Evolutionary conservation across 176 grass and related monocot genomes (phyloP), one percentile per base, ranked within the genome.

Genomic region (Paspalum notatum): DNA sequence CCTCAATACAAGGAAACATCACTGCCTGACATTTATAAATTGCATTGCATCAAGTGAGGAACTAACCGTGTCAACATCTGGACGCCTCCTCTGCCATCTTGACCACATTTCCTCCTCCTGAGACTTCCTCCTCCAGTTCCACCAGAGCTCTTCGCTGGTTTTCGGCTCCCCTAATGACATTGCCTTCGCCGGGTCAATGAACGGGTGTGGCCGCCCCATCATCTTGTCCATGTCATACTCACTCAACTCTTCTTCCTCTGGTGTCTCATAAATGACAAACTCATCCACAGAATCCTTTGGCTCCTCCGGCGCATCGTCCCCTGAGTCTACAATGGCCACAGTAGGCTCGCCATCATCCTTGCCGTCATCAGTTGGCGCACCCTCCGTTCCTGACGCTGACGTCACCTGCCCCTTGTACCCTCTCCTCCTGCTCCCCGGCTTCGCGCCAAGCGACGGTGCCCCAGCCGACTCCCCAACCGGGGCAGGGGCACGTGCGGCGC

Each of bases 81-180:
- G 90, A 82, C 86, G 86, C 62, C 88, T 70, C 75, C 86, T 91
- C 81, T 98, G 95, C 95, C 96, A 99, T 79, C 92, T 93, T 32
- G 92, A 95, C 92, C 90, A 99, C 75, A 91, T 83, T 80, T 90
- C 91, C 58, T 90, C 86, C 21, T 90, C 66, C 67, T 98, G 90
- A 27, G 86, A 77, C 72, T 81, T 89, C 82, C 89, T 94, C 81
- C 92, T 90, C 92, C 96, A 98, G 77, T 98, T 91, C 96, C 96
- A 98, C 96, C 96, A 98, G 59, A 98, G 73, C 84, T 98, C 96
- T 80, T 98, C 92, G 44, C 86, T 98, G 41, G 90, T 68, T 72
- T 85, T 89, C 37, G 82, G 85, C 56, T 93, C 75, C 78, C 86
- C 96, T 78, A 91, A 12, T 12, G 77, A 74, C 83, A 88, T 93